Conservation (phyloP, 148 eudicot species). For the Polygonum aviculare region DNA sequence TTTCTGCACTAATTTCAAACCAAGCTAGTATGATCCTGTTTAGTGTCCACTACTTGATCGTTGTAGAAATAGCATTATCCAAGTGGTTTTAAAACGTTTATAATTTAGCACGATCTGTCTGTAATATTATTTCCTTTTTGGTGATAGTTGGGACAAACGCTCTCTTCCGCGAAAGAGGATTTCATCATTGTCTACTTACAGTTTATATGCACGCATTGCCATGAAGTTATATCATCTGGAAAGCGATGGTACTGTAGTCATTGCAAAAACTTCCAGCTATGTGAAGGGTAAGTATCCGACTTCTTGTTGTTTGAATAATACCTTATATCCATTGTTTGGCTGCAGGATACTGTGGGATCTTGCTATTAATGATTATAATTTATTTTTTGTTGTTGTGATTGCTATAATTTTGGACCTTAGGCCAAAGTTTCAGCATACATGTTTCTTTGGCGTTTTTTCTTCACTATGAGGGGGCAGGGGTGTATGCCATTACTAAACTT, state of each 20-base stretch:
- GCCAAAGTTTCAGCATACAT: not conserved
- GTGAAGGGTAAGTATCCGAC: conserved; percentile 43
- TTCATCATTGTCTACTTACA: conserved; percentile 70
- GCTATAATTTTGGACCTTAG: not conserved
- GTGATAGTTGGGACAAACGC: conserved; percentile 52
- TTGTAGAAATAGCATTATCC: too few species aligned
- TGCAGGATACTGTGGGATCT: not conserved
- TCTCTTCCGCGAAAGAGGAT: conserved; percentile 56
- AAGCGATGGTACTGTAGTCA: conserved; percentile 56
- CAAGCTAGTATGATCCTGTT: not conserved
- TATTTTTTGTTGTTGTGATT: conserved; percentile 2
- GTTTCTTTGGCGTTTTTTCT: too few species aligned
- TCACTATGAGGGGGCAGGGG: too few species aligned
- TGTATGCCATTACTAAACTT: too few species aligned
- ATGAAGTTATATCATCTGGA: conserved; percentile 62
- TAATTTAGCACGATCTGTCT: not conserved
- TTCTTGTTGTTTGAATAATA: not conserved
- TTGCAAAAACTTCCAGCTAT: conserved; percentile 65
- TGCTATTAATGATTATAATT: not conserved
- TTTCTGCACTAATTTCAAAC: too few species aligned
- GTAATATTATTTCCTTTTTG: conserved; percentile 9
- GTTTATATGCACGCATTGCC: conserved; percentile 51
- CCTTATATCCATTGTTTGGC: not conserved
- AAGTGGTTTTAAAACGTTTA: not conserved
- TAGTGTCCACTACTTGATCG: not conserved